These are phyloP conservation scores for Incumbomyces delicatus DNA, from an alignment of 2,329 filamentous ascomycete genomes.

Conservation along the genomic window DNA sequence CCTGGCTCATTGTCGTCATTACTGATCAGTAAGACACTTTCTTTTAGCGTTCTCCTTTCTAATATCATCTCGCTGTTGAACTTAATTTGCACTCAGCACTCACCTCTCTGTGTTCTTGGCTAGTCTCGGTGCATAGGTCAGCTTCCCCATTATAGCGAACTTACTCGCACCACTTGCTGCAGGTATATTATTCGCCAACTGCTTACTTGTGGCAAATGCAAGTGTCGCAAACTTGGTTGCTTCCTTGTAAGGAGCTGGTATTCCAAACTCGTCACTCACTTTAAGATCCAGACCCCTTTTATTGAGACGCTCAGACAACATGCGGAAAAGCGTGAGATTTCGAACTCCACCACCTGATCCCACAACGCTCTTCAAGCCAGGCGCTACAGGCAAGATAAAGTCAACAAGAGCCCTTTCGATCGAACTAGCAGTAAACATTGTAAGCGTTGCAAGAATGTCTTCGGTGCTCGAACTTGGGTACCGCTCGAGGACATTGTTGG, in stretches of 20 bases:
- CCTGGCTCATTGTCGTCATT: no score
- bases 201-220: slow-evolving; percentile 21
- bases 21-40: no score
- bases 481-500: slow-evolving; percentile 18
- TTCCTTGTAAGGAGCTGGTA: slow-evolving; percentile 26
- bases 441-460: slow-evolving; percentile 21
- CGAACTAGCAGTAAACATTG: slow-evolving; percentile 19
- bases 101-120: slow-evolving; percentile 5
- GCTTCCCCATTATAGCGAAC: slow-evolving; percentile 24
- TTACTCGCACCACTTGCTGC: slow-evolving; percentile 22
- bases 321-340: slow-evolving; percentile 20
- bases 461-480: slow-evolving; percentile 17
- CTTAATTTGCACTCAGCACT: no score
- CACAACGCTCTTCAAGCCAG: slow-evolving; percentile 15
- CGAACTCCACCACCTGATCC: slow-evolving; percentile 23
- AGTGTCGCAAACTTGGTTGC: slow-evolving; percentile 26
- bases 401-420: slow-evolving; percentile 20
- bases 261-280: slow-evolving; percentile 23
- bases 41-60: no score
- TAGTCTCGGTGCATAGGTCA: slow-evolving; percentile 20
- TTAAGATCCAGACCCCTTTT: slow-evolving; percentile 15
- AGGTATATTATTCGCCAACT: slow-evolving; percentile 25
- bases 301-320: slow-evolving; percentile 11
- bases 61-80: no score
- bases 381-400: slow-evolving; percentile 20